phyloP scores from a whole-genome alignment of 345 rosid species.

The Iberis pinnata region DNA sequence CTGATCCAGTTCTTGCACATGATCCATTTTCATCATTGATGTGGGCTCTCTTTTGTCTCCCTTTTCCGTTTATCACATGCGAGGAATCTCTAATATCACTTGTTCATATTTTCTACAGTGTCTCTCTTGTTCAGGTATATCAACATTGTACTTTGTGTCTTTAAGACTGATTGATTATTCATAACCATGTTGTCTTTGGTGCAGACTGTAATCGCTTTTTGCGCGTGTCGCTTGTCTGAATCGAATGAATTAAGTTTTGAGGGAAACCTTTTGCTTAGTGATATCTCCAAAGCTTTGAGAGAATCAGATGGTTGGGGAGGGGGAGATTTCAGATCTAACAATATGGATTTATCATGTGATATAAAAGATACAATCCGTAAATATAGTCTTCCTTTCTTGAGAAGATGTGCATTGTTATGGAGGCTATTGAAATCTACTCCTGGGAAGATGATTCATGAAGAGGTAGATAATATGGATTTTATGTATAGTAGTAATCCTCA shows the following conservation, averaged over 20 bases:
- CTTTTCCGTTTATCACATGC: conserved; percentile 68
- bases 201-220: conserved; percentile 64
- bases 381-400: conserved; percentile 68
- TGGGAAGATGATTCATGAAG: conserved; percentile 45
- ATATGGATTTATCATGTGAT: conserved; percentile 42
- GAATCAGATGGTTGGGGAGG: conserved; percentile 40
- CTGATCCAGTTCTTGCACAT: conserved; percentile 74
- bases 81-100: conserved; percentile 68
- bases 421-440: conserved; percentile 50
- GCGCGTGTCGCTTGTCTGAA: conserved; percentile 31
- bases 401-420: conserved; percentile 95
- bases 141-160: conserved; percentile 10
- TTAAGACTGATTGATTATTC: conserved; percentile 7
- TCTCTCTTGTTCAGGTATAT: conserved; percentile 70
- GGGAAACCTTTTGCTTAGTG: conserved; percentile 50
- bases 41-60: conserved; percentile 95
- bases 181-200: conserved; percentile 30
- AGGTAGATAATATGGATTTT: conserved; percentile 36
- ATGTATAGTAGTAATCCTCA: conserved; percentile 25
- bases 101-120: conserved; percentile 73
- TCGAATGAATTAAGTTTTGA: conserved; percentile 25
- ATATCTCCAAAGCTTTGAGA: conserved; percentile 43
- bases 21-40: conserved; percentile 95
- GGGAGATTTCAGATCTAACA: conserved; percentile 45
- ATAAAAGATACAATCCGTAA: conserved; percentile 46